phyloP scores from a whole-genome alignment of 108 stramenopile genomes.

The Cyclostephanos invisitatus region DNA sequence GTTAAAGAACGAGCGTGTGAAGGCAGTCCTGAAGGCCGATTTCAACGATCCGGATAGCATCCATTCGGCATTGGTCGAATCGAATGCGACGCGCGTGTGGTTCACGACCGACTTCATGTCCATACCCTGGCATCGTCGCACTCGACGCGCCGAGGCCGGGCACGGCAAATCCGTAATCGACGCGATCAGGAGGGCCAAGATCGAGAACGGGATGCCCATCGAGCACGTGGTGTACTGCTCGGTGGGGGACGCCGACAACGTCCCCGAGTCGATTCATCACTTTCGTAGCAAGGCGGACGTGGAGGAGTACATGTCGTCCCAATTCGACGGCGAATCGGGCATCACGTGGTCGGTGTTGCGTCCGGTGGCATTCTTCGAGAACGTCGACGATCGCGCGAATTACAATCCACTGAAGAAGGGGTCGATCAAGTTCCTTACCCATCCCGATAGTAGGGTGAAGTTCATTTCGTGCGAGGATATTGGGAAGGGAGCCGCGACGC shows the following conservation, averaged over 20 bases:
- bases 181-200: conserved; percentile 28
- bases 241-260: conserved; percentile 39
- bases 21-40: conserved; percentile 33
- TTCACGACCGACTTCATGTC: conserved; percentile 38
- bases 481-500: conserved; percentile 31
- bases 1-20: conserved; percentile 14
- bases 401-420: conserved; percentile 43
- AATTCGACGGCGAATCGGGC: conserved; percentile 12
- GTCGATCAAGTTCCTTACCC: conserved; percentile 27
- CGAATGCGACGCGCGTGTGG: conserved; percentile 39
- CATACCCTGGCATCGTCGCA: conserved; percentile 22
- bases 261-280: conserved; percentile 22
- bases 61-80: conserved; percentile 31
- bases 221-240: conserved; percentile 43
- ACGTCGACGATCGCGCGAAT: conserved; percentile 33
- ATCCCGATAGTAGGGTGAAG: conserved; percentile 21
- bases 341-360: conserved; percentile 46
- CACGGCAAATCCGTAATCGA: conserved; percentile 28
- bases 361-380: conserved; percentile 46
- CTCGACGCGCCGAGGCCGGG: conserved; percentile 21
- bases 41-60: conserved; percentile 32
- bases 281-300: conserved; percentile 42
- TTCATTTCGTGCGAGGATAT: conserved; percentile 33
- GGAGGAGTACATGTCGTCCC: conserved; percentile 31
- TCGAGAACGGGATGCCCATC: conserved; percentile 10